A percentile compares a stretch with the other conserved stretches of the same genome.
Evolutionary conservation across 306 rosid species (phyloP).

Genomic region (Biancaea sappan): DNA sequence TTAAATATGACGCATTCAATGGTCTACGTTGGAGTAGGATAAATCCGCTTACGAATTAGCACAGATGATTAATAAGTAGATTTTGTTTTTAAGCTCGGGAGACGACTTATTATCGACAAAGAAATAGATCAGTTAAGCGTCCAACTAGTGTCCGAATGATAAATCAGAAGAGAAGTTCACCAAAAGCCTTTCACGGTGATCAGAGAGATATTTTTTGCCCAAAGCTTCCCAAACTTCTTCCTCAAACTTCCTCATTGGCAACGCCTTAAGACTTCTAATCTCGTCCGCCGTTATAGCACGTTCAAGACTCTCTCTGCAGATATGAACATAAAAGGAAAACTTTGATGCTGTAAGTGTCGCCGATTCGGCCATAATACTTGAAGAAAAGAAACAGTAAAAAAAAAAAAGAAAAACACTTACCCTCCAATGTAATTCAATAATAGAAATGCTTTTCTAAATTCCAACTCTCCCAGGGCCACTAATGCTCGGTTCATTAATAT

Average conservation of each 20-base stretch:
- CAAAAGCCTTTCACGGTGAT: constrained; percentile 42
- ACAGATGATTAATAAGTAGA: not conserved
- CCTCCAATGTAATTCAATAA: constrained; percentile 61
- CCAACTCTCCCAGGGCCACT: constrained; percentile 71
- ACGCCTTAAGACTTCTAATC: constrained; percentile 46
- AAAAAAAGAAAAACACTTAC: constrained; percentile 45
- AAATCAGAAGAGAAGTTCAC: constrained; percentile 44
- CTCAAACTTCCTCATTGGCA: constrained; percentile 57
- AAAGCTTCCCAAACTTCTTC: constrained; percentile 48
- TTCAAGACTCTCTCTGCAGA: constrained; percentile 40
- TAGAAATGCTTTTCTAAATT: constrained; percentile 70
- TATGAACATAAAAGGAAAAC: not conserved
- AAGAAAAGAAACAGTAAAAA: not conserved
- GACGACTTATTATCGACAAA: not conserved
- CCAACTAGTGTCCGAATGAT: not conserved
- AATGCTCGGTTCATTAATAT: not conserved
- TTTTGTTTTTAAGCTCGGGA: not conserved
- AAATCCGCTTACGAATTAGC: too few species aligned
- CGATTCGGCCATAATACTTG: not conserved
- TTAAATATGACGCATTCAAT: too few species aligned
- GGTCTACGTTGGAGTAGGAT: too few species aligned
- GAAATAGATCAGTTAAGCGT: not conserved
- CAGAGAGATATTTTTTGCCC: constrained; percentile 17
- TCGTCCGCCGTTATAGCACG: constrained; percentile 33
- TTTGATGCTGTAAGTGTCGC: too few species aligned